phyloP scores from a whole-genome alignment of 169 alveolate species.

The Fabrea salina region DNA sequence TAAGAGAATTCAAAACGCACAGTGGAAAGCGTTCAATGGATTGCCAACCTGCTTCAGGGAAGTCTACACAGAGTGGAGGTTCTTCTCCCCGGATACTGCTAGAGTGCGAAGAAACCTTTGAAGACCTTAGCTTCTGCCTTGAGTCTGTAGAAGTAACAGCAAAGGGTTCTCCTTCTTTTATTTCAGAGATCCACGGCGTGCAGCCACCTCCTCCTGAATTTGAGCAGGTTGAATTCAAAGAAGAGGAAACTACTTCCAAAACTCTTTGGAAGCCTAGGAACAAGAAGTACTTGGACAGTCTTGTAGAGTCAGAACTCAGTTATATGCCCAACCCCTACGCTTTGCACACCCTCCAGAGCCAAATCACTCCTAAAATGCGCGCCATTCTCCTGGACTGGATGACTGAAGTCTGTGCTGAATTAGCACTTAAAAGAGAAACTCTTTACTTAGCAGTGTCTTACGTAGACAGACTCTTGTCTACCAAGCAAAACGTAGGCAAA shows the following conservation, averaged over 20 bases:
- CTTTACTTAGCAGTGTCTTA: conserved; percentile 63
- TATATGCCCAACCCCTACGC: conserved; percentile 46
- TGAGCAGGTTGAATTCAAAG: no score
- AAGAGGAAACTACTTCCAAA: background rate
- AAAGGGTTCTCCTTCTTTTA: background rate
- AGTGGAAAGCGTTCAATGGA: no score
- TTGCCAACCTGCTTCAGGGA: no score
- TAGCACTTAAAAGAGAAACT: conserved; percentile 72
- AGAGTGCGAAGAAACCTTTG: conserved; percentile 6
- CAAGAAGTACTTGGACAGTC: background rate
- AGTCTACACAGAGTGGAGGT: background rate
- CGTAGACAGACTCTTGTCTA: conserved; percentile 62
- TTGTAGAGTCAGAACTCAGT: conserved; percentile 32
- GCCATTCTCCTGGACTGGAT: conserved; percentile 81
- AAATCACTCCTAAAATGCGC: conserved; percentile 65
- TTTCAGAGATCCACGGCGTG: background rate
- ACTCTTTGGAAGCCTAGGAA: background rate
- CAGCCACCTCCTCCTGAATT: no score
- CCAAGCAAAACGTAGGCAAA: conserved; percentile 37
- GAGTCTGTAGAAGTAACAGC: background rate
- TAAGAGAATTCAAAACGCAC: no score
- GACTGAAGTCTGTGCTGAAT: conserved; percentile 71
- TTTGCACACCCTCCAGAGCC: conserved; percentile 37
- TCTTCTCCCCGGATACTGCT: background rate
- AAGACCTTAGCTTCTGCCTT: background rate